Evolutionary conservation across 768 basidiomycete genomes (phyloP).

Genomic region (Lentinula lateritia): DNA sequence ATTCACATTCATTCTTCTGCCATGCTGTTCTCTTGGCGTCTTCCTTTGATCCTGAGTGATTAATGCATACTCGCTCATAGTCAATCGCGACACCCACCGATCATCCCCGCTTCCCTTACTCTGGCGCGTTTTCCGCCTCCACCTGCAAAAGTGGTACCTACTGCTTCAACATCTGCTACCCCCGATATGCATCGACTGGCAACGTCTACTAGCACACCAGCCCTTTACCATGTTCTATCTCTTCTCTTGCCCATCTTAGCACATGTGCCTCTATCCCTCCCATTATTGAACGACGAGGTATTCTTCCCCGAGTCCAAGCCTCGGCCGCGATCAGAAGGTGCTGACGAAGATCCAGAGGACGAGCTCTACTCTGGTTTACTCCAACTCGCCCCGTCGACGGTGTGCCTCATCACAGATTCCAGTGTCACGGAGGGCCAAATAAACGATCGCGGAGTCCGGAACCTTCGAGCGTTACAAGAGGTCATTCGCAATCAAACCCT

Average conservation of each 20-base stretch:
- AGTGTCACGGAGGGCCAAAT: conserved; percentile 66
- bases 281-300: conserved; percentile 47
- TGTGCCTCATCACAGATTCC: conserved; percentile 60
- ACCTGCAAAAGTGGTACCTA: neutral
- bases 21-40: conserved; percentile 3
- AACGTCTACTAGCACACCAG: conserved; percentile 25
- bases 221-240: conserved; percentile 49
- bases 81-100: conserved; percentile 58
- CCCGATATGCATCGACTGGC: neutral
- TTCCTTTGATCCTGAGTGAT: neutral
- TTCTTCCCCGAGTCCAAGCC: conserved; percentile 64
- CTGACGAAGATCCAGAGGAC: conserved; percentile 35
- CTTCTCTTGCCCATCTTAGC: conserved; percentile 54
- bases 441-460: conserved; percentile 54
- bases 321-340: neutral
- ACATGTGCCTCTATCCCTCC: conserved; percentile 56
- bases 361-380: conserved; percentile 67
- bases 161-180: neutral
- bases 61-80: conserved; percentile 30
- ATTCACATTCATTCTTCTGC: neutral
- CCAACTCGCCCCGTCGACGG: conserved; percentile 61
- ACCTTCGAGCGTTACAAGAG: conserved; percentile 59
- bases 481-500: conserved; percentile 61
- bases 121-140: conserved; percentile 19
- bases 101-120: conserved; percentile 47